These are phyloP conservation scores for Aspergillus egyptiacus DNA, from an alignment of 495 filamentous ascomycete genomes.

Conservation along the genomic window DNA sequence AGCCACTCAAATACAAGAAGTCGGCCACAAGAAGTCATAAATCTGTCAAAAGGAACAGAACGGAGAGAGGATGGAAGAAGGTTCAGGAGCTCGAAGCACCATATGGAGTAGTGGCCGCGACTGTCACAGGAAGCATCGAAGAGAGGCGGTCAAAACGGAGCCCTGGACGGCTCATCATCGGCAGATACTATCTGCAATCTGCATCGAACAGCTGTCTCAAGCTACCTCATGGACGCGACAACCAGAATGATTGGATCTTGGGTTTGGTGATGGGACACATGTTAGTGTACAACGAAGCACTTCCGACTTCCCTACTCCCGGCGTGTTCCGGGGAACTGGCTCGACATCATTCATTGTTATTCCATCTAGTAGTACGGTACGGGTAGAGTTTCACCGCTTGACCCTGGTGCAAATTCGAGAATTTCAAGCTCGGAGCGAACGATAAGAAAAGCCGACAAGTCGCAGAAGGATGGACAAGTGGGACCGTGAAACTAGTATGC, in stretches of 20 bases:
- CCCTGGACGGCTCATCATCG: conserved; percentile 12
- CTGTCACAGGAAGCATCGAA: conserved; percentile 5
- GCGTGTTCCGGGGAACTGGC: conserved; percentile 24
- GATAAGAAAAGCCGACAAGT: conserved; percentile 19
- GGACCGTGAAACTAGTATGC: conserved; percentile 17
- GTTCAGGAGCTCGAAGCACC: conserved; percentile 5
- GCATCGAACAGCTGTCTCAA: conserved; percentile 13
- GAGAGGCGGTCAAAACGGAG: conserved; percentile 22
- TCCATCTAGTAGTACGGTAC: conserved; percentile 8
- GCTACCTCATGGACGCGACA: conserved; percentile 10
- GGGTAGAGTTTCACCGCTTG: conserved; percentile 23
- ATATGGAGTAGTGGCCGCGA: conserved; percentile 9
- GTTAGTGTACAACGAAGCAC: conserved; percentile 7
- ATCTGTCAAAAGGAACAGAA: conserved; percentile 11
- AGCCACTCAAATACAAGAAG: conserved; percentile 17
- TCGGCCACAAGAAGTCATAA: conserved; percentile 3
- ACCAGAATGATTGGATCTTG: conserved; percentile 17
- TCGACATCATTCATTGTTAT: conserved; percentile 13
- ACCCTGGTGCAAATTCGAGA: conserved; percentile 13
- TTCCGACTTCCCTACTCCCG: conserved; percentile 17
- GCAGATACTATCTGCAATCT: conserved; percentile 16
- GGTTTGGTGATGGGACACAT: conserved; percentile 9
- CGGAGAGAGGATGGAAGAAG: conserved; percentile 5
- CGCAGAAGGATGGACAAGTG: conserved; percentile 13
- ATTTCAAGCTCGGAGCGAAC: too few species aligned